These are phyloP conservation scores for Arachnomyces sp. DNA, from an alignment of 2,329 filamentous ascomycete species.

Conservation along the genomic window DNA sequence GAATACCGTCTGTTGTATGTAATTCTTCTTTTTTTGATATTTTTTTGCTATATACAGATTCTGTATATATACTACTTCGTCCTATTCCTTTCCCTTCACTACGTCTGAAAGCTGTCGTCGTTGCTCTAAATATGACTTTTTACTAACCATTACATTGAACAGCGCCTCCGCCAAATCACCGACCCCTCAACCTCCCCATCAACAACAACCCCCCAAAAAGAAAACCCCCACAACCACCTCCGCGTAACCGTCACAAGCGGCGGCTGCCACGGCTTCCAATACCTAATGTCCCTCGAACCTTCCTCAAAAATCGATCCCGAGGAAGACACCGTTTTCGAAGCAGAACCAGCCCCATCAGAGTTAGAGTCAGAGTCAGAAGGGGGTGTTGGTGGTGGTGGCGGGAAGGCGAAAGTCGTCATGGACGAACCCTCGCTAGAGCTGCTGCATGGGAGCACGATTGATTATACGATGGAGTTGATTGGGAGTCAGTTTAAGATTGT, in stretches of 20 bases:
- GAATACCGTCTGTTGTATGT: slow-evolving; percentile 39
- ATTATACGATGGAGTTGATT: slow-evolving; percentile 94
- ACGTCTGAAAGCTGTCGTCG: slow-evolving; percentile 6
- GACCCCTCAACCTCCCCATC: slow-evolving; percentile 33
- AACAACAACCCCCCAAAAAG: slow-evolving; percentile 24
- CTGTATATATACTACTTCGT: slow-evolving; percentile 3
- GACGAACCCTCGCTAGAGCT: slow-evolving; percentile 81
- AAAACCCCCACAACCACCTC: slow-evolving; percentile 74
- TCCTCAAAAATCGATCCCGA: slow-evolving; percentile 51
- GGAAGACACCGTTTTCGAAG: slow-evolving; percentile 84
- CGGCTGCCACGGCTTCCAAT: slow-evolving; percentile 97
- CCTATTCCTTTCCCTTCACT: neutral
- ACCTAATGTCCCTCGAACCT: slow-evolving; percentile 75
- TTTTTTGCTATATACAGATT: slow-evolving; percentile 6
- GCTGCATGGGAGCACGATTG: slow-evolving; percentile 86
- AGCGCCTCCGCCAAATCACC: slow-evolving; percentile 37
- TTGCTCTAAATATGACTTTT: neutral
- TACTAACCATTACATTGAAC: slow-evolving; percentile 16
- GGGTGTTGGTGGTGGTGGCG: slow-evolving; percentile 32
- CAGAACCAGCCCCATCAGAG: slow-evolving; percentile 35
- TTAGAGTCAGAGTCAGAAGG: slow-evolving; percentile 11
- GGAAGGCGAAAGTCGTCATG: slow-evolving; percentile 70
- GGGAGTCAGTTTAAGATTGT: slow-evolving; percentile 93
- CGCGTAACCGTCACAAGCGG: slow-evolving; percentile 87
- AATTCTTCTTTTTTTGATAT: slow-evolving; percentile 22